Base-by-base conservation (phyloP, 2,329 filamentous ascomycete genomes). In the Sarocladiaceae sp. region DNA sequence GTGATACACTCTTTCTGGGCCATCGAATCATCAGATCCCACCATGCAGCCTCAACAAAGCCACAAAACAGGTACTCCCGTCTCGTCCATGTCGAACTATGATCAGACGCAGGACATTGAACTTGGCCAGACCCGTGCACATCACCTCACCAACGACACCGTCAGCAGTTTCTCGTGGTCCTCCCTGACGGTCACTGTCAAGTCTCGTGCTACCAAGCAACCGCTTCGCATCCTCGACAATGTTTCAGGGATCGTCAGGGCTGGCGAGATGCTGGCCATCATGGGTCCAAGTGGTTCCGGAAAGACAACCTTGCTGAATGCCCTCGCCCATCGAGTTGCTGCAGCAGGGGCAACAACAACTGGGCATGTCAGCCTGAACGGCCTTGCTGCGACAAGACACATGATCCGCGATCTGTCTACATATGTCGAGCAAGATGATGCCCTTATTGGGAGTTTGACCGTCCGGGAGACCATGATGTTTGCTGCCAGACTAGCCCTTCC, bases 341-440 rank as follows among this genome's bases (percentile, higher is more conserved):
- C 68, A 70, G 50, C 53, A 4, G 55, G 62, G 1, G 56, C 60
- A 0, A 59, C 55, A 0, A 67, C 73, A 5, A 69, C 70, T 15
- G 76, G 74, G 10, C 69, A 76, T 1, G 73, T 74, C 3, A 70
- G 78, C 2, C 70, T 72, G 23, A 89, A 93, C 60, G 84, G 84
- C 23, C 59, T 57, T 2, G 55, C 63, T 3, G 64, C 80, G 3
- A 59, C 68, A 6, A 32, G 26, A 23, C 26, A 43, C 11, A 67
- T 68, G 0, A 83, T 91, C 52, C 77, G 79, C 15, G 70, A 76
- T 39, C 70, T 91, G 41, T 83, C 78, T 45, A 80, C 80, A 37
- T 94, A 89, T 57, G 88, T 94, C 18, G 88, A 95, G 66, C 88
- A 95, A 61, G 87, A 94, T 51, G 88, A 95, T 67, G 83, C 86